These are phyloP conservation scores for Plasmodium adleri DNA, from an alignment of 169 alveolate genomes.

Conservation along the genomic window DNA sequence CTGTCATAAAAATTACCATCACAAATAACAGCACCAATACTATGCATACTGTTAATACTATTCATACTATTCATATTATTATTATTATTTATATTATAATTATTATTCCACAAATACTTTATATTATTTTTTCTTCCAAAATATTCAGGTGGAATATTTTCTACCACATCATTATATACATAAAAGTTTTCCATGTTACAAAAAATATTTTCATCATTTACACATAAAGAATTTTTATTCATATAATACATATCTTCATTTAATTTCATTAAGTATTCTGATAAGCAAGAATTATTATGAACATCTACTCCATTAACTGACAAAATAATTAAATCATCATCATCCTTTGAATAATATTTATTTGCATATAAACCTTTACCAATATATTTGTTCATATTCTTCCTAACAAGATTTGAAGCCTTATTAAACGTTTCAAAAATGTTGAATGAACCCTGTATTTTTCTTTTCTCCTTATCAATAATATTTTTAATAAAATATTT, in stretches of 20 bases:
- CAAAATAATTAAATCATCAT: constrained; percentile 43
- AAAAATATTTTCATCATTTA: constrained; percentile 60
- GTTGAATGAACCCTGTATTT: constrained; percentile 58
- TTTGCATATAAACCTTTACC: neutral
- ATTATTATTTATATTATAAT: neutral
- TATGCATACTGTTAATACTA: neutral
- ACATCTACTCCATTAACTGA: constrained; percentile 73
- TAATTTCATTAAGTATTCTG: constrained; percentile 59
- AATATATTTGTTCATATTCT: constrained; percentile 27
- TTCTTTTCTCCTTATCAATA: constrained; percentile 29
- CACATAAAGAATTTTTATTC: constrained; percentile 36
- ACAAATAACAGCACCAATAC: neutral
- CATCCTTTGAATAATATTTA: constrained; percentile 33
- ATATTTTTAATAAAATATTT: constrained; percentile 9
- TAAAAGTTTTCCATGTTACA: constrained; percentile 56
- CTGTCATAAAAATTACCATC: neutral
- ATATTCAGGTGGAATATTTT: constrained; percentile 12
- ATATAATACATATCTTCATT: constrained; percentile 50
- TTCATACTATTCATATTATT: neutral
- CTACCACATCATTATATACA: constrained; percentile 75
- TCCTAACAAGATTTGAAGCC: constrained; percentile 31
- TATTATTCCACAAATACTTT: constrained; percentile 51
- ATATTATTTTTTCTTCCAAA: constrained; percentile 21
- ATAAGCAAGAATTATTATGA: constrained; percentile 62
- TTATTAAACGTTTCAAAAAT: constrained; percentile 68